Conservation (phyloP, 2,329 filamentous ascomycete species). For the Zasmidium citrigriseum region DNA sequence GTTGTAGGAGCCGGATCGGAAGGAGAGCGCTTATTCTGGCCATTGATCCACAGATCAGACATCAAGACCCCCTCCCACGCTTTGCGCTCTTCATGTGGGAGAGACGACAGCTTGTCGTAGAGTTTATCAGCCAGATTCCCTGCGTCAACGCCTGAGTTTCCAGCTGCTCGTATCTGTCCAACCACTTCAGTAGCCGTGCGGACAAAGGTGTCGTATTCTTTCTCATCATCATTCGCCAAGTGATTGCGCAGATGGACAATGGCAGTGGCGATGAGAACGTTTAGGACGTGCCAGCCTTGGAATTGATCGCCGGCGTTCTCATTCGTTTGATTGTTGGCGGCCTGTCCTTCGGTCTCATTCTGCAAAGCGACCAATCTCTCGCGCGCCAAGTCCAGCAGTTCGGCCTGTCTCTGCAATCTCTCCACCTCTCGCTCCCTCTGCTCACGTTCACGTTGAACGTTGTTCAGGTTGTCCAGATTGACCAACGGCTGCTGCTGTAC, state of each 20-base stretch:
- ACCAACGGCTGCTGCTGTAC: slow-evolving; percentile 95
- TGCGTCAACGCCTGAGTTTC: slow-evolving; percentile 13
- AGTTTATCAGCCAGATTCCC: slow-evolving; percentile 26
- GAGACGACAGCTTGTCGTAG: slow-evolving; percentile 22
- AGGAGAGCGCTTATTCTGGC: neutral
- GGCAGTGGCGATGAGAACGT: slow-evolving; percentile 28
- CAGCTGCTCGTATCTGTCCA: slow-evolving; percentile 25
- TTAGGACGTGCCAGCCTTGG: slow-evolving; percentile 28
- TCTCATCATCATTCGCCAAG: slow-evolving; percentile 11
- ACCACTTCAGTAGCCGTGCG: slow-evolving; percentile 18
- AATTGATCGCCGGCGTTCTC: slow-evolving; percentile 21
- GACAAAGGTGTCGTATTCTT: slow-evolving; percentile 13
- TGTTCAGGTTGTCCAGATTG: slow-evolving; percentile 50
- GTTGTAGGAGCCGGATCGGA: neutral
- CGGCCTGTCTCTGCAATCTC: slow-evolving; percentile 27
- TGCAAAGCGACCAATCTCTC: slow-evolving; percentile 28
- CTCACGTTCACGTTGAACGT: slow-evolving; percentile 30
- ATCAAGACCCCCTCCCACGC: slow-evolving; percentile 30
- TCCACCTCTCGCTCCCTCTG: slow-evolving; percentile 31
- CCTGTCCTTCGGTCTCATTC: slow-evolving; percentile 15
- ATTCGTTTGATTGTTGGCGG: neutral
- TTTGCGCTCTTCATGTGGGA: slow-evolving; percentile 23
- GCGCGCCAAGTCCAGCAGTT: slow-evolving; percentile 30
- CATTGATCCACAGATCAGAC: slow-evolving; percentile 10
- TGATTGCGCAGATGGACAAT: slow-evolving; percentile 21